Conservation (phyloP, 1,284 basidiomycete genomes). For the Leccinum subatratum region DNA sequence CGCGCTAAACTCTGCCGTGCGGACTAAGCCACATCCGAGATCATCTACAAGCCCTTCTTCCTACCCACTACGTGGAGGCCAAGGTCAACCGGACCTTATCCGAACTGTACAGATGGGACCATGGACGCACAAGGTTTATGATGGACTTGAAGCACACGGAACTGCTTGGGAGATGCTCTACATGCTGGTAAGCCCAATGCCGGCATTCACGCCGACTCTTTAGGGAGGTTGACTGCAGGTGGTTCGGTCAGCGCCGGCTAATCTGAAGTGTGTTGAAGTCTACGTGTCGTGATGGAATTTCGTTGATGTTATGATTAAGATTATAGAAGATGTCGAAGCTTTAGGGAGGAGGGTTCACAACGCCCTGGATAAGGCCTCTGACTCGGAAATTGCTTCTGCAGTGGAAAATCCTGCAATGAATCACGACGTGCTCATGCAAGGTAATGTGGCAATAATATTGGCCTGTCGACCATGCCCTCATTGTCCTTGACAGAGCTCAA, state of each 20-base stretch:
- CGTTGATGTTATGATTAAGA: too few relatives aligned
- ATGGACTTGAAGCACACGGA: conserved; percentile 90
- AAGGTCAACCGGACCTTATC: conserved; percentile 76
- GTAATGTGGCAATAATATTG: conserved; percentile 32
- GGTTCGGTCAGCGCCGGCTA: too few relatives aligned
- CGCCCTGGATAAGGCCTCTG: conserved; percentile 47
- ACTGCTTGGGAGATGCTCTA: conserved; percentile 98
- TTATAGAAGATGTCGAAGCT: conserved; percentile 54
- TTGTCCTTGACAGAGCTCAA: too few relatives aligned
- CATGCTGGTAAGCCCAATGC: conserved; percentile 62
- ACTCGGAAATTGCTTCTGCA: conserved; percentile 18
- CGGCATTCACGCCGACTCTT: not conserved
- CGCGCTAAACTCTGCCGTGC: conserved; percentile 87
- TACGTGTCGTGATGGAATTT: too few relatives aligned
- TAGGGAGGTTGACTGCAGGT: too few relatives aligned
- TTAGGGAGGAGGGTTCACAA: conserved; percentile 55
- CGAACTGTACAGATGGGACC: conserved; percentile 97
- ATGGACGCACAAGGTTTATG: conserved; percentile 93
- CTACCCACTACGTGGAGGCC: conserved; percentile 83
- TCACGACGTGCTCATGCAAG: conserved; percentile 51
- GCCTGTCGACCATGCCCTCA: too few relatives aligned
- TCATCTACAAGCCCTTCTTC: conserved; percentile 73
- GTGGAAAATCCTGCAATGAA: conserved; percentile 56
- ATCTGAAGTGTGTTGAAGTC: too few relatives aligned
- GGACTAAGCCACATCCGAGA: conserved; percentile 90